Conservation (phyloP, 2,329 filamentous ascomycete genomes). For the Botrytis squamosa region DNA sequence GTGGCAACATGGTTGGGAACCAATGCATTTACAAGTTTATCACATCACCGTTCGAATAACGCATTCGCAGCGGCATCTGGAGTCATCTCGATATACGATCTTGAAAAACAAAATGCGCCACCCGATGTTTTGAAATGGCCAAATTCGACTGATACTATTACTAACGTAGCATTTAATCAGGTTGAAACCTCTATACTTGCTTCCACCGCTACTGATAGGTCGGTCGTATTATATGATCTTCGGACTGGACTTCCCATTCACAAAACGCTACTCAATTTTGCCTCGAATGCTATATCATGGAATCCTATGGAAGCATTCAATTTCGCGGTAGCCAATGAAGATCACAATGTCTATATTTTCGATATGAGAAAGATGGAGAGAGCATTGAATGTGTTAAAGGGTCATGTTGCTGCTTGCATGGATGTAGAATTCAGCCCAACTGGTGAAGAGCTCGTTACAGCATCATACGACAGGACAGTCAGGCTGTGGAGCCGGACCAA, state of each 20-base stretch:
- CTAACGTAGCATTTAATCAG: constrained; percentile 83
- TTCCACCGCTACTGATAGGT: constrained; percentile 80
- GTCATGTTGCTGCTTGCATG: constrained; percentile 90
- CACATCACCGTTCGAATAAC: constrained; percentile 75
- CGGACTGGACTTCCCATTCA: constrained; percentile 80
- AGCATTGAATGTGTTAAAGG: constrained; percentile 84
- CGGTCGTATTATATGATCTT: constrained; percentile 87
- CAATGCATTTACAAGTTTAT: constrained; percentile 78
- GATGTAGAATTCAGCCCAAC: constrained; percentile 95
- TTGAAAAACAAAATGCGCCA: constrained; percentile 75
- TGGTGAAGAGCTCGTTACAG: constrained; percentile 87
- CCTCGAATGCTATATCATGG: constrained; percentile 83
- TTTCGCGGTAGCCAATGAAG: constrained; percentile 88
- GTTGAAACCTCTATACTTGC: constrained; percentile 89
- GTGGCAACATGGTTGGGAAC: constrained; percentile 81
- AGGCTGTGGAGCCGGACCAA: constrained; percentile 78
- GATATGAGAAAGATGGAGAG: constrained; percentile 90
- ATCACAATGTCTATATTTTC: constrained; percentile 65
- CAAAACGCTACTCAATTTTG: constrained; percentile 77
- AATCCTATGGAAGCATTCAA: constrained; percentile 98
- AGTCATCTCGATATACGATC: constrained; percentile 83
- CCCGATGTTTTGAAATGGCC: constrained; percentile 86
- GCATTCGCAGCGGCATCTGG: constrained; percentile 78
- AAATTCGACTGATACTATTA: constrained; percentile 86
- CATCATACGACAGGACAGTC: constrained; percentile 84